Evolutionary conservation across 495 filamentous ascomycete genomes (phyloP).

Genomic region (Neurospora africana): DNA sequence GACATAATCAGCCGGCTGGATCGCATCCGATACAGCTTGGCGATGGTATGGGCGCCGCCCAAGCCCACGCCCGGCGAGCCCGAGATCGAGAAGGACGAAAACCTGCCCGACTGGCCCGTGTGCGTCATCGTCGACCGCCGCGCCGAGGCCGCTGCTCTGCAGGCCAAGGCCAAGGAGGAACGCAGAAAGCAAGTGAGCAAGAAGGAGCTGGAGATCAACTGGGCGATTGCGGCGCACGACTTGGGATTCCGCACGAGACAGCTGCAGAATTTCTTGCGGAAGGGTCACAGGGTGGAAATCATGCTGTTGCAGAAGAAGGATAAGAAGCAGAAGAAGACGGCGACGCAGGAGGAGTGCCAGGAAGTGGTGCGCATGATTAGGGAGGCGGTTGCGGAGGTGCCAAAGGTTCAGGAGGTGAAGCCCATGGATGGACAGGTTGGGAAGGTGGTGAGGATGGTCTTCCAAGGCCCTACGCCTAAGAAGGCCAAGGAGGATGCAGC

Average conservation of each 20-base stretch:
- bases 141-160: slow-evolving; percentile 11
- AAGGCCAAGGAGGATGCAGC: slow-evolving; percentile 2
- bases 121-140: slow-evolving; percentile 52
- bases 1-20: slow-evolving; percentile 41
- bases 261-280: slow-evolving; percentile 50
- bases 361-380: slow-evolving; percentile 22
- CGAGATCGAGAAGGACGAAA: not conserved
- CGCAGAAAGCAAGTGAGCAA: slow-evolving; percentile 16
- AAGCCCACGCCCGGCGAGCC: not conserved
- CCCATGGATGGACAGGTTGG: slow-evolving; percentile 28
- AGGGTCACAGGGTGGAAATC: slow-evolving; percentile 55
- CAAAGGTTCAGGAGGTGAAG: slow-evolving; percentile 30
- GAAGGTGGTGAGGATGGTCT: slow-evolving; percentile 19
- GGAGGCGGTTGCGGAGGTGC: slow-evolving; percentile 16
- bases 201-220: slow-evolving; percentile 78
- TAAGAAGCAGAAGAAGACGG: slow-evolving; percentile 15
- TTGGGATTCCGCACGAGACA: slow-evolving; percentile 49
- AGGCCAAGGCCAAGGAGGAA: slow-evolving; percentile 16
- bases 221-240: slow-evolving; percentile 65
- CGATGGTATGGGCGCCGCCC: slow-evolving; percentile 42
- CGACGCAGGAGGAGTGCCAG: slow-evolving; percentile 25
- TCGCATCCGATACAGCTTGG: slow-evolving; percentile 39
- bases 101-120: slow-evolving; percentile 33
- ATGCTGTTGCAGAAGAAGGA: slow-evolving; percentile 37
- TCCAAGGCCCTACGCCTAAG: slow-evolving; percentile 23